Evolutionary conservation across 192 early-diverging fungal genomes (phyloP), one percentile per base, ranked within the genome.

Genomic region (Coemansia reversa): DNA sequence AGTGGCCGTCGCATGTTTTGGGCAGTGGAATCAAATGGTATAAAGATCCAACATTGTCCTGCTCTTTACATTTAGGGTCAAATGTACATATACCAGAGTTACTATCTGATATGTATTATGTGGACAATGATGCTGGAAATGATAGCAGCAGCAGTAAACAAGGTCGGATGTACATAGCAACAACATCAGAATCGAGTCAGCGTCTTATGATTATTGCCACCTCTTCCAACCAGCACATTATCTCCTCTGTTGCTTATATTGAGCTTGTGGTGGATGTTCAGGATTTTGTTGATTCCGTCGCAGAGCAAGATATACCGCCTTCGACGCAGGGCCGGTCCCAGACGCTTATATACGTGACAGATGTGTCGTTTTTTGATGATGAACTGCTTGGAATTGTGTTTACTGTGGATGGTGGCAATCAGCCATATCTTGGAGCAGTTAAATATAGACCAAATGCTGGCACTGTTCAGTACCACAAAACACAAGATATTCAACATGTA

Each of bases 301-400:
- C 35, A 1, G 35, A 39, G 8, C 3, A 1, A 39, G 35, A 39
- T 39, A 11, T 11, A 39, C 35, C 35, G 3, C 3, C 12, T 39
- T 39, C 12, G 35, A 11, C 6, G 7, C 35, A 39, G 9, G 35
- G 12, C 9, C 7, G 14, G 1, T 12, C 51, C 4, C 12, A 19
- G 7, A 27, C 18, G 24, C 64, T 55, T 29, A 49, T 76, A 8
- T 14, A 12, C 1, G 70, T 73, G 11, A 25, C 70, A 7, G 70
- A 47, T 4, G 14, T 78, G 7, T 65, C 63, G 14, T 78, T 78
- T 28, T 78, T 78, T 48, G 76, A 78, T 48, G 70, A 69, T 50
- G 24, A 42, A 5, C 24, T 52, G 19, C 39, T 78, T 50, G 76
- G 76, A 3, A 39, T 72, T 24, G 28, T 56, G 19, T 78, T 78